These are phyloP conservation scores for Cicer bijugum DNA, from an alignment of 306 rosid genomes.

Conservation along the genomic window DNA sequence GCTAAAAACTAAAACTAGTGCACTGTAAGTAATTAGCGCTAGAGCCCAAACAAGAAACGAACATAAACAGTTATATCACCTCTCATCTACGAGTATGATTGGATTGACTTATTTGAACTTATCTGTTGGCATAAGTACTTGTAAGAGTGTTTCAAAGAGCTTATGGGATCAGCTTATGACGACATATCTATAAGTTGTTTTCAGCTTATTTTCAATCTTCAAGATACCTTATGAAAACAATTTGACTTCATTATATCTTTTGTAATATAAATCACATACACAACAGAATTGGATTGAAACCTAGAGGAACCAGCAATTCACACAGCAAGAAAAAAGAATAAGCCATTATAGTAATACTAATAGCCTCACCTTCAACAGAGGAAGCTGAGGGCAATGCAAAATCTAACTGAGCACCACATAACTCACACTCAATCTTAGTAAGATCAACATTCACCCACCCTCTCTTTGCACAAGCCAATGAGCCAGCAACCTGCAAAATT, in stretches of 20 bases:
- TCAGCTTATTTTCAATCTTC: too few relatives aligned
- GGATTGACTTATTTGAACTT: too few relatives aligned
- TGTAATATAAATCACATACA: not conserved
- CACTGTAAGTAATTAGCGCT: conserved; percentile 19
- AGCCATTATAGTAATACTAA: conserved; percentile 17
- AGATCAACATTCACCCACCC: conserved; percentile 88
- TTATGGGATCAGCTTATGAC: too few relatives aligned
- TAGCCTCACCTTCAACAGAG: conserved; percentile 50
- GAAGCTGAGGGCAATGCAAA: conserved; percentile 53
- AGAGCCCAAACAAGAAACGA: not conserved
- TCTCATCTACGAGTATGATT: not conserved
- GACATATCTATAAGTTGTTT: too few relatives aligned
- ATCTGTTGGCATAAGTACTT: too few relatives aligned
- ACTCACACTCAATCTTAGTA: conserved; percentile 79
- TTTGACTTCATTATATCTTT: too few relatives aligned
- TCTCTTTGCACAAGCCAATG: conserved; percentile 86
- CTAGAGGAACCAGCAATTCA: conserved; percentile 29
- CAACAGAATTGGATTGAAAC: conserved; percentile 4
- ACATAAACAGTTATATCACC: not conserved
- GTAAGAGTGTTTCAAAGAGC: too few relatives aligned
- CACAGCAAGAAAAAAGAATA: not conserved
- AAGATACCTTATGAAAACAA: too few relatives aligned
- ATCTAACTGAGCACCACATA: conserved; percentile 64
- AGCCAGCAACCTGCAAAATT: conserved; percentile 55
- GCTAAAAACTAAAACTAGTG: not conserved